Evolutionary conservation across 345 rosid genomes (phyloP).

Genomic region (Eucalyptus cloeziana): DNA sequence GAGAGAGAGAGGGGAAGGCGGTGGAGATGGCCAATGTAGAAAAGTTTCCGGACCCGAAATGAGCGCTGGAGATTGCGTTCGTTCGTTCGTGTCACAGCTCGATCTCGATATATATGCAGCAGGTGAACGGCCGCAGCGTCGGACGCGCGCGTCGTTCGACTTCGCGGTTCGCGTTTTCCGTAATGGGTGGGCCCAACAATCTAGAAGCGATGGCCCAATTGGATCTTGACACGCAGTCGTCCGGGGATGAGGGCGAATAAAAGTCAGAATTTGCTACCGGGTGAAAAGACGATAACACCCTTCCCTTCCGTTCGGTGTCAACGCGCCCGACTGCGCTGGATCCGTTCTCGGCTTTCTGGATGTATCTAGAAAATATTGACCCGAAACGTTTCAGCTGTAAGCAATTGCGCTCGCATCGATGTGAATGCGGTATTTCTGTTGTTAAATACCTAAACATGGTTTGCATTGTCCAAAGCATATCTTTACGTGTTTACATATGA

Average conservation of each 20-base stretch:
- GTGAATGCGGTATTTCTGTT: neutral
- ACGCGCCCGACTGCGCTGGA: neutral
- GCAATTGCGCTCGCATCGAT: neutral
- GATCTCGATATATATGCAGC: neutral
- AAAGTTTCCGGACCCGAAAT: neutral
- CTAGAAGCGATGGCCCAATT: neutral
- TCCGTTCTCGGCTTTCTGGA: neutral
- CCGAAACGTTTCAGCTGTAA: neutral
- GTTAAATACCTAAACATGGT: neutral
- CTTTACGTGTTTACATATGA: rapidly evolving
- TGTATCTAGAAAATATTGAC: neutral
- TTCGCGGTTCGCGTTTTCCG: neutral
- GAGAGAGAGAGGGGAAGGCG: neutral
- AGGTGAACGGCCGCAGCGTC: neutral
- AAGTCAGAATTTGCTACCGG: neutral
- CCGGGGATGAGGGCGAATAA: neutral
- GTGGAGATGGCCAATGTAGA: neutral
- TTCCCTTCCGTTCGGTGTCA: neutral
- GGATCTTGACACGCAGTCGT: neutral
- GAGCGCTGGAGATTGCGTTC: neutral
- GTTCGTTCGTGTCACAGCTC: neutral
- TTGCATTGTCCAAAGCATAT: neutral
- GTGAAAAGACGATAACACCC: neutral
- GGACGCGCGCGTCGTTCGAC: neutral
- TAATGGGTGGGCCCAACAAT: neutral